Conservation (phyloP, 148 eudicot genomes). For the Diospyros lotus region DNA sequence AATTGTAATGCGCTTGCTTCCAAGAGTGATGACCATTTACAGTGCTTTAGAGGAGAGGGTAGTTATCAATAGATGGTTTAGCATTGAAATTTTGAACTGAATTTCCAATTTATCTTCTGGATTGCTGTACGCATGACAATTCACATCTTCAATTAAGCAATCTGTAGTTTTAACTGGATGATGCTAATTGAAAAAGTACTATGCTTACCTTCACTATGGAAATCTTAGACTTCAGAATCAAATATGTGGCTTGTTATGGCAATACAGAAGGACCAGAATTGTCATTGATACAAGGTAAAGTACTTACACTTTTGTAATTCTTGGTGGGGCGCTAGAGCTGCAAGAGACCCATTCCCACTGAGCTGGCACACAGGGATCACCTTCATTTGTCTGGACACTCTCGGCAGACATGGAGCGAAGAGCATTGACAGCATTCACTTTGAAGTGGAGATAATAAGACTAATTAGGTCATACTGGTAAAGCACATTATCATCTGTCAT, state of each 20-base stretch:
- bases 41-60: background rate
- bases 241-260: background rate
- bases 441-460: conserved; percentile 27
- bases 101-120: background rate
- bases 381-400: conserved; percentile 36
- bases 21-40: too few species aligned
- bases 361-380: conserved; percentile 87
- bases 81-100: background rate
- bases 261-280: background rate
- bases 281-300: background rate
- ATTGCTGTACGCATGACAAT: background rate
- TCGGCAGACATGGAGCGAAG: conserved; percentile 41
- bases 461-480: conserved; percentile 11
- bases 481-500: background rate
- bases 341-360: conserved; percentile 89
- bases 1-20: background rate
- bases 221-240: background rate
- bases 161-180: background rate
- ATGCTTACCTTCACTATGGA: too few species aligned
- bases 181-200: too few species aligned
- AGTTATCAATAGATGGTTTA: background rate
- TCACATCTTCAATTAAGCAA: background rate
- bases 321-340: conserved; percentile 64
- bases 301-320: conserved; percentile 80
- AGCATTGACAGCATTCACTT: conserved; percentile 60